Conservation (phyloP, 73 alveolate species). For the Uronychia setigera region DNA sequence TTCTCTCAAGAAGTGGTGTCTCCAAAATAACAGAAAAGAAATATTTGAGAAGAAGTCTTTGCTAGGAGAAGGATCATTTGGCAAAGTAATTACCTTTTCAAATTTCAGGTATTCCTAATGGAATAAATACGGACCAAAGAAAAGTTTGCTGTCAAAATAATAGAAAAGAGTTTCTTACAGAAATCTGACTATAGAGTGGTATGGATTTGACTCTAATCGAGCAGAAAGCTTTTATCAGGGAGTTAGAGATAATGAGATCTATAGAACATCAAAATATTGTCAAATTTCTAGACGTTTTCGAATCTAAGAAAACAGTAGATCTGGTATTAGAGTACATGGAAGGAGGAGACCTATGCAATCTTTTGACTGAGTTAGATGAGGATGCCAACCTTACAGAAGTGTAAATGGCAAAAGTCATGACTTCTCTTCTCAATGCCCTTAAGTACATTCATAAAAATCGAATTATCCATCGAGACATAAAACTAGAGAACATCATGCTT, state of each 20-base stretch:
- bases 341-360: constrained; percentile 16
- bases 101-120: not conserved
- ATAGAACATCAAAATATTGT: not conserved
- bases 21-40: not conserved
- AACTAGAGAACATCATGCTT: constrained; percentile 69
- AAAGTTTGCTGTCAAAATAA: constrained; percentile 6
- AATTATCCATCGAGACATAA: constrained; percentile 73
- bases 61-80: not conserved
- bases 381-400: not conserved
- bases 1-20: not conserved
- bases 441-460: constrained; percentile 9
- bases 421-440: not conserved
- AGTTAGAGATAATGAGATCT: constrained; percentile 1
- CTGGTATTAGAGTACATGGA: constrained; percentile 9
- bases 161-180: not conserved
- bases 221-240: not conserved
- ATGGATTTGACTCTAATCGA: not conserved
- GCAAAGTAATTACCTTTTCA: not conserved
- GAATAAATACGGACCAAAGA: not conserved
- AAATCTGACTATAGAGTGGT: constrained; percentile 11
- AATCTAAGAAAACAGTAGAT: constrained; percentile 2
- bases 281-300: not conserved
- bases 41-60: not conserved
- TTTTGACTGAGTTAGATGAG: not conserved
- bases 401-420: not conserved